Base-by-base conservation (phyloP, 2,329 filamentous ascomycete genomes). In the Taxawa tesnikishii region DNA sequence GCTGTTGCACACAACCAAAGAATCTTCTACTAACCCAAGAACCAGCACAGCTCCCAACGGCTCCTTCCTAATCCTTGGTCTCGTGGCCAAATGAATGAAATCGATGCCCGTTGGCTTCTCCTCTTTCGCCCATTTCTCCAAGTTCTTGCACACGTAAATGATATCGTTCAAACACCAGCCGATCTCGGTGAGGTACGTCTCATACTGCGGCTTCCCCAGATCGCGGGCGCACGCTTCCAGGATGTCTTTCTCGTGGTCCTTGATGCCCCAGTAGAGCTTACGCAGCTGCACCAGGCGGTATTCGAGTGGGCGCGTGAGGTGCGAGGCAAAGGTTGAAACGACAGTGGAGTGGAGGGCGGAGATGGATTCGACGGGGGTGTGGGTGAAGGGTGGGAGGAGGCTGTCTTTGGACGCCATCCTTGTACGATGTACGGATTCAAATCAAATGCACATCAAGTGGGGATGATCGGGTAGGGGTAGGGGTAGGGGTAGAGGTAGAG, bases 181-280 rank as follows among this genome's bases (percentile, higher is more conserved):
- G 31, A 85, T 67, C 65, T 98, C 90, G 15, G 70, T 67, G 21
- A 90, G 46, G 44, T 73, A 65, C 17, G 81, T 63, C 63, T 96
- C 90, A 53, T 77, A 83, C 19, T 62, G 56, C 36, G 77, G 70
- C 65, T 93, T 94, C 54, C 74, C 70, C 42, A 96, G 62, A 51
- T 98, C 90, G 45, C 71, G 67, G 51, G 72, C 68, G 51, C 84
- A 72, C 14, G 88, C 84, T 54, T 83, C 80, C 43, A 74, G 53
- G 39, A 96, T 68, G 45, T 79, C 70, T 28, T 74, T 64, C 35
- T 76, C 69, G 53, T 83, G 78, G 64, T 96, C 88, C 43, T 75
- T 75, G 44, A 94, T 56, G 6, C 65, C 85, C 90, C 90, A 96
- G 66, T 94, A 96, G 35, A 96, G 76, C 68, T 85, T 88, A 46